Percentiles rank a stretch among this genome's conserved stretches.
Conservation (phyloP, 1,284 basidiomycete genomes). For the Malassezia caprae region DNA sequence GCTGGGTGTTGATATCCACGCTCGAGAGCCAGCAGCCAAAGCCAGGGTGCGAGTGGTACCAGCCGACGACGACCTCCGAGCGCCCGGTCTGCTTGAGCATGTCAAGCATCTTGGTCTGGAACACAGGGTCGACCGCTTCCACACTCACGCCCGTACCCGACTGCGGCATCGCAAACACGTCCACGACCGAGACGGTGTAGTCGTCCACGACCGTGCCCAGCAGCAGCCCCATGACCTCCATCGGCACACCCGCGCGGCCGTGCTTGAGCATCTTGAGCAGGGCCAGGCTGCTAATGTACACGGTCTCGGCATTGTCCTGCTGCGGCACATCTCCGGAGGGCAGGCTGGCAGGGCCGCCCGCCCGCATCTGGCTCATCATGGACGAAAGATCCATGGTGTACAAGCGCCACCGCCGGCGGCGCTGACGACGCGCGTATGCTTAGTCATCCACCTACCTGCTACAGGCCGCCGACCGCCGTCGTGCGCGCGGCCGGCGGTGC, state of each 20-base stretch:
- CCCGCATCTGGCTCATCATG: constrained; percentile 39
- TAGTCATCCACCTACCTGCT: background rate
- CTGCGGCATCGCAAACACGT: constrained; percentile 99
- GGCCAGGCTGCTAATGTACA: constrained; percentile 45
- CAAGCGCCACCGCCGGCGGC: background rate
- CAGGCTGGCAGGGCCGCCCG: constrained; percentile 27
- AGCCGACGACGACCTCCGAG: constrained; percentile 96
- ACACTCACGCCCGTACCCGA: constrained; percentile 96
- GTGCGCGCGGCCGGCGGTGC: background rate
- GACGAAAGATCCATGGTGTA: constrained; percentile 35
- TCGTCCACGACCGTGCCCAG: constrained; percentile 98
- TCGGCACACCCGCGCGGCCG: constrained; percentile 93
- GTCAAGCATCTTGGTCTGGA: constrained; percentile 96
- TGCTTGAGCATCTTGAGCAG: constrained; percentile 88
- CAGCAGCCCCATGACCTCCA: constrained; percentile 99
- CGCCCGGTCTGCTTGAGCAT: constrained; percentile 99
- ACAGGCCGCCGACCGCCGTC: background rate
- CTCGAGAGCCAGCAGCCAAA: constrained; percentile 99
- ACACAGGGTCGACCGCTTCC: constrained; percentile 97
- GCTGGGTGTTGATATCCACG: constrained; percentile 96
- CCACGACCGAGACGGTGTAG: constrained; percentile 74
- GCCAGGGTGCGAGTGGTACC: constrained; percentile 99
- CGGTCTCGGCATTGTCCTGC: constrained; percentile 47
- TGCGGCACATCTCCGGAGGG: constrained; percentile 47
- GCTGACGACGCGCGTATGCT: constrained; percentile 2